A percentile compares a stretch with the other conserved stretches of the same genome.
These are phyloP conservation scores for Capronia epimyces DNA, from an alignment of 2,329 filamentous ascomycete genomes.

Conservation along the genomic window DNA sequence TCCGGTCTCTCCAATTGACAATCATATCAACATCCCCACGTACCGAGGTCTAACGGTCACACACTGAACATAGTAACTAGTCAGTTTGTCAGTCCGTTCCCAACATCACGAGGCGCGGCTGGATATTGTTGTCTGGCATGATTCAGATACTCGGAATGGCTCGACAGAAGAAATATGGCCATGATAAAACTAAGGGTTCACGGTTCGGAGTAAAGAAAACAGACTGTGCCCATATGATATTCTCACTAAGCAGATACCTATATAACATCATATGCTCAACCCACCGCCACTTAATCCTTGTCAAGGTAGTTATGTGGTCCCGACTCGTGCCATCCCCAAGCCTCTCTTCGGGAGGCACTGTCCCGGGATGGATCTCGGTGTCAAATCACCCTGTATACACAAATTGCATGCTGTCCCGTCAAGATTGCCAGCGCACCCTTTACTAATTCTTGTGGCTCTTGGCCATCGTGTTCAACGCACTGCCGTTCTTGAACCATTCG, in stretches of 20 bases:
- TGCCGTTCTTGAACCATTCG: conserved; percentile 98
- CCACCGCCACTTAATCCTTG: not conserved
- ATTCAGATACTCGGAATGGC: no score
- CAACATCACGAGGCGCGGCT: no score
- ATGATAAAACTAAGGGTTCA: no score
- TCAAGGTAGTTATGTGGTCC: conserved; percentile 1
- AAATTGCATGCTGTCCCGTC: conserved; percentile 2
- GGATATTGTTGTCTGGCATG: no score
- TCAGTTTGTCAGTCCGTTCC: no score
- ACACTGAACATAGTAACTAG: no score
- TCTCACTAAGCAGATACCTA: conserved; percentile 12
- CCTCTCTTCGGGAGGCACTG: not conserved
- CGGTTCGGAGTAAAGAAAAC: no score
- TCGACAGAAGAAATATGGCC: no score
- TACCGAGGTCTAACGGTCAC: conserved; percentile 1
- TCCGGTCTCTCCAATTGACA: conserved; percentile 4
- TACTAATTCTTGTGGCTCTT: conserved; percentile 47
- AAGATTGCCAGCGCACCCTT: not conserved
- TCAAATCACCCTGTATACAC: conserved; percentile 7
- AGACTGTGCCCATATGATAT: conserved; percentile 17
- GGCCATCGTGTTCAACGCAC: conserved; percentile 97
- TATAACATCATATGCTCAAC: conserved; percentile 21
- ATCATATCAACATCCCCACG: not conserved
- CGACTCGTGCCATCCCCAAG: not conserved
- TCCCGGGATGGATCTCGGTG: not conserved